phyloP scores from a whole-genome alignment of 352 stramenopile species.

The Pythium aphanidermatum region DNA sequence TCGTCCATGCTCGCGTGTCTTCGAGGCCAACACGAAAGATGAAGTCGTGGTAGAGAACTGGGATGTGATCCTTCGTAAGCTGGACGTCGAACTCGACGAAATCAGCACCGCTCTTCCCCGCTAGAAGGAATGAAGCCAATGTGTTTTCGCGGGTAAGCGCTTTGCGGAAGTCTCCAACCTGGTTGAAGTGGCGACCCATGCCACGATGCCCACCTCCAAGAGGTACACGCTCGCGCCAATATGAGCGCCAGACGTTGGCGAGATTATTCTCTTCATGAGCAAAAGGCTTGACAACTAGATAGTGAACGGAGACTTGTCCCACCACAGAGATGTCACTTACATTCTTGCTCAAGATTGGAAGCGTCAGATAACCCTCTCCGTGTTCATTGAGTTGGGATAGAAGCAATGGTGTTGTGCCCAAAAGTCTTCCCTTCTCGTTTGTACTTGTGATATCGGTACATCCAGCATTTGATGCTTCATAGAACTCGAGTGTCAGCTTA shows the following conservation, averaged over 20 bases:
- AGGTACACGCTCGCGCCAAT: slow-evolving; percentile 52
- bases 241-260: slow-evolving; percentile 48
- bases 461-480: slow-evolving; percentile 1
- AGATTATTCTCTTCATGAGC: slow-evolving; percentile 51
- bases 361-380: slow-evolving; percentile 42
- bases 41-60: slow-evolving; percentile 80
- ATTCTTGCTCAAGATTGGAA: slow-evolving; percentile 36
- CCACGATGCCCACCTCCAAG: slow-evolving; percentile 64
- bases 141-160: slow-evolving; percentile 73
- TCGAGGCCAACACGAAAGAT: slow-evolving; percentile 57
- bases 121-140: slow-evolving; percentile 65
- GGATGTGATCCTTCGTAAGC: slow-evolving; percentile 68
- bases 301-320: slow-evolving; percentile 46
- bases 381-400: slow-evolving; percentile 43
- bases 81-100: slow-evolving; percentile 85
- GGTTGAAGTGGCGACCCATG: slow-evolving; percentile 72
- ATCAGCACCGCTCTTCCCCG: slow-evolving; percentile 55
- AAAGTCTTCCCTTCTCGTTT: slow-evolving; percentile 11
- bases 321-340: slow-evolving; percentile 11
- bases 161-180: slow-evolving; percentile 49
- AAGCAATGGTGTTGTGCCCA: slow-evolving; percentile 37
- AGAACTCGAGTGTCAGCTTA: slow-evolving; percentile 27
- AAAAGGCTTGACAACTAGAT: slow-evolving; percentile 50
- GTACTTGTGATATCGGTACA: slow-evolving; percentile 4
- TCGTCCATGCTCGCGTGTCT: slow-evolving; percentile 36